Evolutionary conservation across 2,329 filamentous ascomycete genomes (phyloP), one percentile per base, ranked within the genome.

Genomic region (Trichoderma koningiopsis): DNA sequence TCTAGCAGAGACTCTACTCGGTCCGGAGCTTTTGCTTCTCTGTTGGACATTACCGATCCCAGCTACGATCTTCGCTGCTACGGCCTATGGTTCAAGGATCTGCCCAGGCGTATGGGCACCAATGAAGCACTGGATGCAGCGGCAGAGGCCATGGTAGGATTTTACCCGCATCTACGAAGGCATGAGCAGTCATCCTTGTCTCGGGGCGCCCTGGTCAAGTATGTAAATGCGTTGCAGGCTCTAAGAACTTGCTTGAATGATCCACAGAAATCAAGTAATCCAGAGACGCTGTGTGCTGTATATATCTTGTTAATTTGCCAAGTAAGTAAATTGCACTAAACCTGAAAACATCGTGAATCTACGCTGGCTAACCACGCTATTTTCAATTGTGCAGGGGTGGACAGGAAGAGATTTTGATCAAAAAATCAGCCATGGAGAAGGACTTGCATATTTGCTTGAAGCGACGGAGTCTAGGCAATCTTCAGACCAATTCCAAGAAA

Each of bases 41-140:
- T 74, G 59, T 77, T 84, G 1, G 72, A 79, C 31, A 75, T 81
- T 4, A 79, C 78, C 0, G 82, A 86, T 57, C 76, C 84, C 22
- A 77, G 82, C 22, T 86, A 83, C 71, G 83, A 85, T 56, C 72
- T 86, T 7, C 76, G 76, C 53, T 82, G 81, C 16, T 86, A 84
- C 70, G 85, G 84, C 0, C 72, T 74, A 0, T 86, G 83, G 71
- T 73, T 86, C 13, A 74, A 76, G 1, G 77, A 83, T n/a, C 74
- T 86, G 0, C 85, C 85, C 0, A 73, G 73, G 43, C 81, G 83
- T 0, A 71, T 86, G 1, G 85, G 84, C 1, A 75, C 70, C 13
- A 86, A 83, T 57, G 76, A 78, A 58, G 83, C 83, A 1, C 76
- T 87, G 0, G 83, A 85, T 70, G 77, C 80, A 0, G 74, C 79